Evolutionary conservation across 345 rosid species (phyloP).

Genomic region (Syzygium jambos): DNA sequence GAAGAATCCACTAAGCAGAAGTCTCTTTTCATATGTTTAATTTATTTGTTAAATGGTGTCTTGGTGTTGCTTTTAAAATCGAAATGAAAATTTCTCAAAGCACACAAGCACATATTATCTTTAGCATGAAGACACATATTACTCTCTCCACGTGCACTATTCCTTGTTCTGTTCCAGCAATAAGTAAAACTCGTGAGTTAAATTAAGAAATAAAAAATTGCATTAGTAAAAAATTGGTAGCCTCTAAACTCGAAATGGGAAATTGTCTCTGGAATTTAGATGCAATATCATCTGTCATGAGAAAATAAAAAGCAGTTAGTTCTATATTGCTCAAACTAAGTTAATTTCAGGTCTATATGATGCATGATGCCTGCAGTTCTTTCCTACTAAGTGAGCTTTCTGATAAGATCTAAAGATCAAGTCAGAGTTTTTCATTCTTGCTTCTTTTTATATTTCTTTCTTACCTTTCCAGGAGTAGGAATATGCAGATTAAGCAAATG

Average conservation of each 20-base stretch:
- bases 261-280: neutral
- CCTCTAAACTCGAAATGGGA: neutral
- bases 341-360: neutral
- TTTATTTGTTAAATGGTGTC: neutral
- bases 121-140: neutral
- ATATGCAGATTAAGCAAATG: neutral
- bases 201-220: neutral
- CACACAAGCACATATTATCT: neutral
- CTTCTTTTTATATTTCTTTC: neutral
- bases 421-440: neutral
- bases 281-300: neutral
- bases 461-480: neutral
- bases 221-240: neutral
- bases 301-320: neutral
- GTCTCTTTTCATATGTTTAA: neutral
- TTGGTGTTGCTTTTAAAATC: neutral
- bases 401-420: neutral
- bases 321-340: neutral
- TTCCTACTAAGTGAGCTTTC: neutral
- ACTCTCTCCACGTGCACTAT: neutral
- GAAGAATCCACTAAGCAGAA: neutral
- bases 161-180: neutral
- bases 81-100: neutral
- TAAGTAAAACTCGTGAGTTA: neutral
- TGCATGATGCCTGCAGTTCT: neutral